Percentiles rank a stretch among this genome's conserved stretches.
These are phyloP conservation scores for Stromatinia cepivora DNA, from an alignment of 2,329 filamentous ascomycete genomes.

Conservation along the genomic window DNA sequence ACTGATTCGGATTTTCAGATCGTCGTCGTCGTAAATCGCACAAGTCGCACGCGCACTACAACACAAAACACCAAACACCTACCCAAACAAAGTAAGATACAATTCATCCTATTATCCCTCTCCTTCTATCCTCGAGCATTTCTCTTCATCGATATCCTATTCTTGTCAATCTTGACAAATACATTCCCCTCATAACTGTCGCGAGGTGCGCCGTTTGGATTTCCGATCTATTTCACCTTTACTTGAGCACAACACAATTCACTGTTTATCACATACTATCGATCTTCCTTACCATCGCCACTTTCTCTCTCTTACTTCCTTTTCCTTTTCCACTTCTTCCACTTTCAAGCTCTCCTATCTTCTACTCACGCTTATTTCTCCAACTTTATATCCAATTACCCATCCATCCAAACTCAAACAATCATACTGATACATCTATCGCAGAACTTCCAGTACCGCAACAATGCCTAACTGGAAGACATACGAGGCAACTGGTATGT, in stretches of 20 bases:
- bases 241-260: neutral
- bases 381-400: neutral
- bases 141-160: neutral
- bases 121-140: neutral
- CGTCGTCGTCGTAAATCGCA: constrained; percentile 1
- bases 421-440: constrained; percentile 14
- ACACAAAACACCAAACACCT: neutral
- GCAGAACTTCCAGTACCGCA: constrained; percentile 18
- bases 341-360: neutral
- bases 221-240: constrained; percentile 19
- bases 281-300: neutral
- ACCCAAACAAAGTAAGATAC: neutral
- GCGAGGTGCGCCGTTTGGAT: neutral
- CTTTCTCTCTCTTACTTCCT: neutral
- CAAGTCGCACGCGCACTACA: neutral
- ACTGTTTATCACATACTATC: neutral
- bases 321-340: neutral
- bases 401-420: neutral
- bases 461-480: constrained; percentile 59
- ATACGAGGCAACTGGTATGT: constrained; percentile 53
- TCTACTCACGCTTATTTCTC: neutral
- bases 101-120: no score
- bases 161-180: neutral
- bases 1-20: neutral
- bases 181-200: neutral